Conservation (phyloP, 1,284 basidiomycete species). For the Salmacisia buchloeana region DNA sequence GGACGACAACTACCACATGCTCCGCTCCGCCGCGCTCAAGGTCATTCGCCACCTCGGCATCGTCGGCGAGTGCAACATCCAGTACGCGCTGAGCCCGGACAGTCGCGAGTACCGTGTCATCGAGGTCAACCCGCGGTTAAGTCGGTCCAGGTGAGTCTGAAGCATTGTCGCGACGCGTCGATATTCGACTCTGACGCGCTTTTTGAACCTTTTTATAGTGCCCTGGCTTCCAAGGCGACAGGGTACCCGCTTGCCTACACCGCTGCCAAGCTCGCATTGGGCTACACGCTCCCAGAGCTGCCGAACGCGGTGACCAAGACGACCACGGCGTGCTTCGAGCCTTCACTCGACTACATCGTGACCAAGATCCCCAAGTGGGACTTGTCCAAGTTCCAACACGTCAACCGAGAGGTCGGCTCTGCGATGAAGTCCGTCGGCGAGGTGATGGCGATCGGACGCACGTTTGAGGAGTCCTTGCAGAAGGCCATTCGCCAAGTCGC, state of each 20-base stretch:
- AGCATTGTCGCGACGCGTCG: background rate
- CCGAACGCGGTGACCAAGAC: conserved; percentile 99
- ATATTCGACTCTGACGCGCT: background rate
- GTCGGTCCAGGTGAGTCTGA: conserved; percentile 25
- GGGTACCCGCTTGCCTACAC: conserved; percentile 99
- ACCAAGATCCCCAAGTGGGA: conserved; percentile 99
- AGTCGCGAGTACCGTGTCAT: conserved; percentile 96
- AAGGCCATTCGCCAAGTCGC: conserved; percentile 98
- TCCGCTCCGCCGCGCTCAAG: conserved; percentile 94
- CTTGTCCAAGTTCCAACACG: conserved; percentile 92
- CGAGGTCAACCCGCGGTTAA: conserved; percentile 52
- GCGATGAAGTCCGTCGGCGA: conserved; percentile 99
- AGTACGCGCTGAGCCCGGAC: conserved; percentile 92
- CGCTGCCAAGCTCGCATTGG: conserved; percentile 98
- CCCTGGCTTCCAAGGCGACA: conserved; percentile 96
- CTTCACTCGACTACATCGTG: conserved; percentile 98
- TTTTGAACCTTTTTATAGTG: conserved; percentile 56
- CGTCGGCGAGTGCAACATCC: conserved; percentile 97
- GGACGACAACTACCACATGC: conserved; percentile 95
- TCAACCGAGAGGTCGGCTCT: conserved; percentile 90
- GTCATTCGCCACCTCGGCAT: conserved; percentile 96
- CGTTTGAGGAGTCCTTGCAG: conserved; percentile 96
- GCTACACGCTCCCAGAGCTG: conserved; percentile 92
- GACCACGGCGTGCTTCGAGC: conserved; percentile 98
- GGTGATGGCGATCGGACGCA: conserved; percentile 99